Evolutionary conservation across 768 basidiomycete species (phyloP).

Genomic region (Lactifluus echinatus): DNA sequence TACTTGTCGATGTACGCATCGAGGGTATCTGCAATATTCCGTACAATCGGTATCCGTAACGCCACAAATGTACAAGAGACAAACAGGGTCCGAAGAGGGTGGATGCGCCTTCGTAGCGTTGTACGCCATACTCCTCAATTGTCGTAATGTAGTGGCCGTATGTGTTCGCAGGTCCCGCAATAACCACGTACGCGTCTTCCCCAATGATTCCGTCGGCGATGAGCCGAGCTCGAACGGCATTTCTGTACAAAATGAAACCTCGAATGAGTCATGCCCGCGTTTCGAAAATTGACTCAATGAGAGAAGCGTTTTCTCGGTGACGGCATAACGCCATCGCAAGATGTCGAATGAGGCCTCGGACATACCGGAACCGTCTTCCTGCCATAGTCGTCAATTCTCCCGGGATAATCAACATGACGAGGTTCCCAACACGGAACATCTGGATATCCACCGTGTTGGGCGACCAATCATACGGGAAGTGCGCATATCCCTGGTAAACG

Average conservation of each 20-base stretch:
- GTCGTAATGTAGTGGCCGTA: conserved; percentile 72
- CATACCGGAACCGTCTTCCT: conserved; percentile 63
- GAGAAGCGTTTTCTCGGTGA: neutral
- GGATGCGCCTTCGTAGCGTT: conserved; percentile 77
- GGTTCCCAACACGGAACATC: conserved; percentile 67
- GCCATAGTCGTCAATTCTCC: conserved; percentile 81
- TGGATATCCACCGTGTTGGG: conserved; percentile 67
- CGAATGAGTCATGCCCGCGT: neutral
- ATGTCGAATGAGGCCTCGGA: conserved; percentile 7
- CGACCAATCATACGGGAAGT: conserved; percentile 65
- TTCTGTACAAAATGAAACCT: conserved; percentile 32
- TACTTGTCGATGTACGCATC: conserved; percentile 78
- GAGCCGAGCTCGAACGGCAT: conserved; percentile 56
- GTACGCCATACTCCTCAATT: conserved; percentile 61
- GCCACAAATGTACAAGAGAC: conserved; percentile 24
- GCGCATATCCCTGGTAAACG: conserved; percentile 52
- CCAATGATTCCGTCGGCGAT: conserved; percentile 57
- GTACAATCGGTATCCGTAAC: neutral
- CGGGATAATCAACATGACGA: conserved; percentile 68
- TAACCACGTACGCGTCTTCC: conserved; percentile 62
- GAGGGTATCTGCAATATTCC: conserved; percentile 45
- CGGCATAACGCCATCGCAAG: conserved; percentile 3
- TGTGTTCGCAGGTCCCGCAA: conserved; percentile 77
- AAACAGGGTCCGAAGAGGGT: conserved; percentile 68
- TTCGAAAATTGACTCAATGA: conserved; percentile 1